Evolutionary conservation across 2,329 filamentous ascomycete genomes (phyloP), one percentile per base, ranked within the genome.

Genomic region (Byssoonygena ceratinophila): DNA sequence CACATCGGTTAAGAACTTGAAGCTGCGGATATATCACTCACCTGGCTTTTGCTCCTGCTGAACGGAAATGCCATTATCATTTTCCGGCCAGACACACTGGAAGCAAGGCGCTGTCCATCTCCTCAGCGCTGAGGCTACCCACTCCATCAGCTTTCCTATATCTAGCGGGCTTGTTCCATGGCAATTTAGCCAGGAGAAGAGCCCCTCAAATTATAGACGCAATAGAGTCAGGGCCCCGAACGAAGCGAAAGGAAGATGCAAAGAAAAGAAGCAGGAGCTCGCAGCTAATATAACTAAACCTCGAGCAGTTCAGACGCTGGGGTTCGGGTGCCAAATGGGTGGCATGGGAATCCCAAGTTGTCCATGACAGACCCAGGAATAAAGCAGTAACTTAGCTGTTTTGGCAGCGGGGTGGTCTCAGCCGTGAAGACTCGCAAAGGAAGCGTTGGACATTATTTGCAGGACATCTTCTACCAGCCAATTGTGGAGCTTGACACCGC

Each of bases 71-170:
- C 56, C 56, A 54, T 63, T 61, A 53, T 64, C 61, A 43, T 59
- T 60, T 51, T 57, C 56, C 53, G 60, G 57, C 54, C 59, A 64
- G 47, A 65, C 55, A 60, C 66, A 71, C 55, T 60, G 63, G 57
- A 66, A 65, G 60, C 67, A 71, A 58, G 66, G 68, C 44, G 61
- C 59, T 55, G 69, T 59, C 68, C 68, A 71, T 59, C 63, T 64
- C 59, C 61, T 65, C 59, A 70, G 64, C 56, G 64, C 58, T 59
- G 67, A 68, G 56, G 64, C 66, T 60, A 65, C 67, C 63, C 66
- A 67, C 60, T 67, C 64, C 52, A 66, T 60, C 63, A 59, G 45
- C 49, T 45, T 40, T 20, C 23, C 23, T 51, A 40, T 52, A 32
- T 34, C 34, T 48, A 48, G 23, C 37, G 41, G 36, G 29, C 44